Conservation (phyloP, 2,329 filamentous ascomycete genomes). For the Westerdykella aurantiaca region DNA sequence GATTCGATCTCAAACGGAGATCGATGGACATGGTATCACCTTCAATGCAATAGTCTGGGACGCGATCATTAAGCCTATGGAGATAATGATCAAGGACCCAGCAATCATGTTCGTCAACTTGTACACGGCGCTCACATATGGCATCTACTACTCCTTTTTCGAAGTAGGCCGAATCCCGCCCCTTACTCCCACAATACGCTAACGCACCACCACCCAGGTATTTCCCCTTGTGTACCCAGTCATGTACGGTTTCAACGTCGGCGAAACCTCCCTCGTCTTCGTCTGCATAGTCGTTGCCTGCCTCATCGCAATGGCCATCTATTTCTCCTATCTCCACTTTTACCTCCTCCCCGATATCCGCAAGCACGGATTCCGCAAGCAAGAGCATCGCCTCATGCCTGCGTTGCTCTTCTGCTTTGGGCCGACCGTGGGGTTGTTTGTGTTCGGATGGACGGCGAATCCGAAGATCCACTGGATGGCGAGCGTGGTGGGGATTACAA, state of each 20-base stretch:
- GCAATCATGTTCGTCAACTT: constrained; percentile 15
- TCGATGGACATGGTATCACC: constrained; percentile 54
- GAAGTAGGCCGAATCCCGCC: constrained; percentile 6
- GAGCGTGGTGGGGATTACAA: constrained; percentile 45
- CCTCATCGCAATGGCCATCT: constrained; percentile 14
- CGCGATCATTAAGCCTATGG: constrained; percentile 55
- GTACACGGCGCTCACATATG: constrained; percentile 20
- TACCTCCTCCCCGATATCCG: constrained; percentile 11
- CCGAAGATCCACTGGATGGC: constrained; percentile 50
- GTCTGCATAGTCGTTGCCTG: constrained; percentile 16
- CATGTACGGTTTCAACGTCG: constrained; percentile 19
- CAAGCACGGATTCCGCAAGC: constrained; percentile 8
- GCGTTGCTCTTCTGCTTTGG: constrained; percentile 9
- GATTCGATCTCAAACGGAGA: constrained; percentile 59
- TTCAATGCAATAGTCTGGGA: constrained; percentile 46
- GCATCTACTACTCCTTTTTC: constrained; percentile 21
- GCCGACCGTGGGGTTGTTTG: constrained; percentile 13
- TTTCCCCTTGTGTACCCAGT: constrained; percentile 19
- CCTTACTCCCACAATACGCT: too few relatives aligned
- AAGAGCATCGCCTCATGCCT: constrained; percentile 12
- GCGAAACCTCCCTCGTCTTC: too few relatives aligned
- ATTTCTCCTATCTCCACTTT: constrained; percentile 14
- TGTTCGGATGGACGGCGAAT: constrained; percentile 55
- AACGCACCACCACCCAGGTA: constrained; percentile 1
- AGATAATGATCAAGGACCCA: constrained; percentile 39